Base-by-base conservation (phyloP, 2,329 filamentous ascomycete species). In the Fusarium palustre region DNA sequence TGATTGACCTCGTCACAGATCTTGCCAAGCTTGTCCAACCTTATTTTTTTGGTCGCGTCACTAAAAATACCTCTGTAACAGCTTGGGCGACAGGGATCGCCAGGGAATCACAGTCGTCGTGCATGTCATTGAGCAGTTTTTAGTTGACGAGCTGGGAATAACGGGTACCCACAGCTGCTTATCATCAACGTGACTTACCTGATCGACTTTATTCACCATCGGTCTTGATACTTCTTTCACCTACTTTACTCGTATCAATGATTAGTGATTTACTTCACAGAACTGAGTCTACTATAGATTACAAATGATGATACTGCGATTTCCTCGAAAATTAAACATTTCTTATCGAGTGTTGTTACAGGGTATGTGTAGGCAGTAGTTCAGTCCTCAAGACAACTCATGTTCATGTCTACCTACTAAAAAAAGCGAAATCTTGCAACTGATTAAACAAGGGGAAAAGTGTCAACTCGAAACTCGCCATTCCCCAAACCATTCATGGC, bases 51-150 rank as follows among this genome's bases (percentile, higher is more conserved):
- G 18, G 33, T 0, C 8, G 30, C 31, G 18, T 36, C 53, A 20
- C 59, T 63, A 63, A 64, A 64, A 64, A 64, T 64, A 41, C 64
- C 22, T 22, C n/a, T 20, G 12, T 39, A 39, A 15, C 36, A 36
- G 20, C 5, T 33, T 39, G 12, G 42, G 58, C 22, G 31, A 63
- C 60, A 64, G 38, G 61, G 61, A 64, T 64, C 46, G 5, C 25
- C 33, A 39, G 9, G 43, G 43, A 55, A 55, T 55, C 53, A 48
- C 24, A 55, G 24, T 31, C n/a, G 24, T 2, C 5, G 33, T 52
- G 48, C 34, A 52, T 52, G 48, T 52, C 48, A 52, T 52, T 52
- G 48, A 39, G 31, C 22, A 22, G n/a, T 34, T 31, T 42, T 15
- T 9, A 30, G 13, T 20, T n/a, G 34, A 12, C 18, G 3, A 36